Evolutionary conservation across 2,329 filamentous ascomycete species (phyloP), one percentile per base, ranked within the genome.

Genomic region (Thielaviopsis musarum): DNA sequence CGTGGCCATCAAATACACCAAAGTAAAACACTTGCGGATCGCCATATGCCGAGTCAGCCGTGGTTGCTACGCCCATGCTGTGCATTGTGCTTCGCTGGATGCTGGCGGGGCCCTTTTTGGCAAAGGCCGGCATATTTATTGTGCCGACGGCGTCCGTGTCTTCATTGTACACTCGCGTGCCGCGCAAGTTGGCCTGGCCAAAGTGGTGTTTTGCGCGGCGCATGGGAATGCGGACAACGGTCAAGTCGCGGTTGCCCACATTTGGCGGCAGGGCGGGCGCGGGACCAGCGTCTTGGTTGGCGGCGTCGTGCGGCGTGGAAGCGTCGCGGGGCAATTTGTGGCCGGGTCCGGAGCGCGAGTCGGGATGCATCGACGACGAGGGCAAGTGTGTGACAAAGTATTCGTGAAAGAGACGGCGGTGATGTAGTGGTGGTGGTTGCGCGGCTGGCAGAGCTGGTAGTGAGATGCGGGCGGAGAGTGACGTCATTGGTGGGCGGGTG

Each of bases 1-100:
- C 93, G 72, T 98, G 93, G 2, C 93, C 93, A 70, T 98, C 93
- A 67, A 97, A 98, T 1, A 97, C 84, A 1, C 82, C 91, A 76
- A 96, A 98, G 71, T 97, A 98, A 71, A 98, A 98, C 38, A 97
- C 85, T 69, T 97, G 91, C 1, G 91, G 91, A 68, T 97, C 91
- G 2, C 91, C 91, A 63, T 82, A 87, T 1, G 87, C 82, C 64
- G 84, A 87, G 61, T 88, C 87, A 5, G 88, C 88, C 10, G 77
- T 81, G 24, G 80, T 88, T 56, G 79, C 83, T 70, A 82, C 82
- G 63, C 75, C 79, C 24, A 72, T 70, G 49, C 71, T 75, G 64
- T 75, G 77, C 55, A 70, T 72, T 34, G 57, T 59, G 7, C 49
- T 58, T 6, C 38, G 38, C 30, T 53, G 51, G 57, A 77, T 72